Base-by-base conservation (phyloP, 768 basidiomycete species). In the Fomitopsis pulvina region DNA sequence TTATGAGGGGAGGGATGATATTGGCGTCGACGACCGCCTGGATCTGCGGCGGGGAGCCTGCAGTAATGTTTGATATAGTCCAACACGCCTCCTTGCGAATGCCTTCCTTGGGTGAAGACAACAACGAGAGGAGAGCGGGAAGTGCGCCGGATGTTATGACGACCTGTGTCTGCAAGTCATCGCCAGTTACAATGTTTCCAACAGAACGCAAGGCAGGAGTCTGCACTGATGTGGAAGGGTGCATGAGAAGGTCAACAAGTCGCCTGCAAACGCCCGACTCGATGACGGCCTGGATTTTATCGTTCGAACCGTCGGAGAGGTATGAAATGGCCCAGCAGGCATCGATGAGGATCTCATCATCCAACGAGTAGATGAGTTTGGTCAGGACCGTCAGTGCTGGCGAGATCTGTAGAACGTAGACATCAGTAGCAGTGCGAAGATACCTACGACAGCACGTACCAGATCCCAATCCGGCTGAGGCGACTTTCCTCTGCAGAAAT, bases 301-400 rank as follows among this genome's bases (percentile, higher is more conserved):
- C 96, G 63, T 96, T 96, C 28, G 93, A 89, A 43, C 96, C 96
- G 66, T 99, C 96, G 1, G 95, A 98, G 32, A 99, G 85, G 71
- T 99, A 99, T 34, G 94, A 97, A 67, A 99, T 95, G 24, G 96
- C 96, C 96, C 96, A 99, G 76, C 96, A 99, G 12, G 96, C 96
- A 66, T 99, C 96, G 63, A 99, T 99, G 61, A 99, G 73, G 58
- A 97, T 97, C 70, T 99, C 96, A 62, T 98, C 96, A 65, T 99
- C 96, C 61, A 98, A 79, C 26, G 95, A 97, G 71, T 97, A 98
- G 68, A 99, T 97, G 60, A 99, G 72, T 70, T 99, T 99, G 48
- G 94, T 96, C 56, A 99, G 75, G 50, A 96, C 90, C n/a, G 90
- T 88, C 48, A 99, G 74, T 38, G 96, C 95, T 18, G 96, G 96